Evolutionary conservation across 1,139 yeast genomes (phyloP), one percentile per base, ranked within the genome.

Genomic region (Candida labiduridarum): DNA sequence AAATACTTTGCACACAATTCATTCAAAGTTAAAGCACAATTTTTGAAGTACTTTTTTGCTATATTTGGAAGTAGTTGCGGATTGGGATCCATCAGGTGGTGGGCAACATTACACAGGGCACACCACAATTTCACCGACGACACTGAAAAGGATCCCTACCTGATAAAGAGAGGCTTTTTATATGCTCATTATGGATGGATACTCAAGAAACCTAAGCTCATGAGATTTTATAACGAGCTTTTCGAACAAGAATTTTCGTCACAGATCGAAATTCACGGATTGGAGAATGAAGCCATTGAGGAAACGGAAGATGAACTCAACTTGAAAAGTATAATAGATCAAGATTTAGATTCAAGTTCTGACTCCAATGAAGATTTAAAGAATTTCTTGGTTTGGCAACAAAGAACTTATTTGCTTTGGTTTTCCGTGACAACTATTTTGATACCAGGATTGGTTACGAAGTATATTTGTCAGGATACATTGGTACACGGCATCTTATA

Each of bases 131-230:
- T 63, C 53, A 82, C 74, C 59, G 87, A 76, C 56, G 89, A 85
- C 56, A 82, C 87, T 0, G 89, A 84, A 51, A 70, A 74, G 44
- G 91, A 86, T 61, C 91, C 92, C 0, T 85, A 84, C 59, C 80
- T 80, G 62, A 79, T 78, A 50, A 78, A 83, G 59, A 71, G 82
- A 54, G 89, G 88, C 7, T 72, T 81, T 43, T 62, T 70, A 46
- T 84, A 79, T 77, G 79, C 84, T 45, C 89, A 84, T 63, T 71
- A 82, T 63, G 89, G 89, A 0, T 84, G 89, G 87, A 68, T 83
- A 52, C 59, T 84, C 19, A 67, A 79, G 44, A 78, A 76, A 52
- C 87, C 86, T 15, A 76, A 75, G 50, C 60, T 64, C n/a, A 57
- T 58, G 5, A 58, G 65, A 0, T 75, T 74, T 51, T 69, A 68